Evolutionary conservation across 768 basidiomycete genomes (phyloP).

Genomic region (Boletus tomentosulus): DNA sequence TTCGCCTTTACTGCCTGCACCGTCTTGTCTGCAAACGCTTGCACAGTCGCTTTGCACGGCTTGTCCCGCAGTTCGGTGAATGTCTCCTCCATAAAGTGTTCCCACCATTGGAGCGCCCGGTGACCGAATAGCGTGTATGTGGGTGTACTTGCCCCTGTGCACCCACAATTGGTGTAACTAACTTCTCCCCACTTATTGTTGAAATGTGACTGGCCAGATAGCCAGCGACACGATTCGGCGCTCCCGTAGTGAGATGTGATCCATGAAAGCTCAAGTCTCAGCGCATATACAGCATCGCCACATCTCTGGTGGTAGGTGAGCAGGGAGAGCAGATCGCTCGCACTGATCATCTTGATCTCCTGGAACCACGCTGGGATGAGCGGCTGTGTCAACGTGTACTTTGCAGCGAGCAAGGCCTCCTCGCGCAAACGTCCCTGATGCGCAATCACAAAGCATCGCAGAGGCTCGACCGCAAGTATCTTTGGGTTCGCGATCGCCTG

Average conservation of each 20-base stretch:
- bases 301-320: constrained; percentile 22
- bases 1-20: background rate
- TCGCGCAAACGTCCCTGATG: constrained; percentile 18
- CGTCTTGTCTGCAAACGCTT: background rate
- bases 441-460: constrained; percentile 32
- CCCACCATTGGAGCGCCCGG: background rate
- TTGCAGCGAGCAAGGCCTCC: constrained; percentile 29
- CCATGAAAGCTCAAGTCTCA: constrained; percentile 8
- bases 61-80: constrained; percentile 14
- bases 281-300: constrained; percentile 3
- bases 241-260: constrained; percentile 6
- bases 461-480: constrained; percentile 17
- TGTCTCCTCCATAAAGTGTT: constrained; percentile 5
- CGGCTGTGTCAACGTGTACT: constrained; percentile 23
- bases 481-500: constrained; percentile 19
- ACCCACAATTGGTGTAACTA: background rate
- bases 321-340: constrained; percentile 23
- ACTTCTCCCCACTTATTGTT: too few species aligned
- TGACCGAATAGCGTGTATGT: background rate
- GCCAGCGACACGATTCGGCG: constrained; percentile 3
- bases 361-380: constrained; percentile 19
- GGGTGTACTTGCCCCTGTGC: background rate
- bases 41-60: constrained; percentile 7
- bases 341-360: constrained; percentile 29
- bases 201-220: background rate